A percentile compares a stretch with the other conserved stretches of the same genome.
These are phyloP conservation scores for Populus simonii DNA, from an alignment of 345 rosid genomes.

Conservation along the genomic window DNA sequence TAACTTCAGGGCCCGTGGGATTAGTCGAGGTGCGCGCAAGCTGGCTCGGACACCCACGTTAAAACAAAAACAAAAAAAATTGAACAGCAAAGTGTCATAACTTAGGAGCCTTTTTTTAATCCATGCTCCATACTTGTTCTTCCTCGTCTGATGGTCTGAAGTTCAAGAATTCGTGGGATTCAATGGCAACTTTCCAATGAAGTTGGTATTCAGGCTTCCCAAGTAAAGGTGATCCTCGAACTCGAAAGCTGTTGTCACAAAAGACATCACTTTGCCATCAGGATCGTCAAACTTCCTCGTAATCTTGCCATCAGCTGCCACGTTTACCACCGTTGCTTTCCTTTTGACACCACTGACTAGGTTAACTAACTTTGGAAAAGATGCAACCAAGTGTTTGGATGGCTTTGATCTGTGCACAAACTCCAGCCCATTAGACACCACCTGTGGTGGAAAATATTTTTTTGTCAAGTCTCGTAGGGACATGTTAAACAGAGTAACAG, in stretches of 20 bases:
- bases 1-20: too few species aligned
- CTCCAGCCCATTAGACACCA: constrained; percentile 21
- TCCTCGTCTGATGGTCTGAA: too few species aligned
- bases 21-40: too few species aligned
- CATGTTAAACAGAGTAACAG: background rate
- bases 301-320: constrained; percentile 42
- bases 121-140: too few species aligned
- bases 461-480: too few species aligned
- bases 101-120: too few species aligned
- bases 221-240: constrained; percentile 48
- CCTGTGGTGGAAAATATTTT: constrained; percentile 16
- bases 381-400: constrained; percentile 33
- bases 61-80: too few species aligned
- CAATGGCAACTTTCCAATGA: constrained; percentile 42
- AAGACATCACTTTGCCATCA: constrained; percentile 30
- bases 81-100: too few species aligned
- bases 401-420: constrained; percentile 42
- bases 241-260: constrained; percentile 52
- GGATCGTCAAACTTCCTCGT: constrained; percentile 42
- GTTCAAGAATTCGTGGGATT: background rate
- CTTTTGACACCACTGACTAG: background rate
- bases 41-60: too few species aligned
- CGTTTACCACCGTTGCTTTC: constrained; percentile 40
- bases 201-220: constrained; percentile 43
- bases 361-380: constrained; percentile 20